These are phyloP conservation scores for Ophiocytium majus DNA, from an alignment of 352 stramenopile genomes.

Conservation along the genomic window DNA sequence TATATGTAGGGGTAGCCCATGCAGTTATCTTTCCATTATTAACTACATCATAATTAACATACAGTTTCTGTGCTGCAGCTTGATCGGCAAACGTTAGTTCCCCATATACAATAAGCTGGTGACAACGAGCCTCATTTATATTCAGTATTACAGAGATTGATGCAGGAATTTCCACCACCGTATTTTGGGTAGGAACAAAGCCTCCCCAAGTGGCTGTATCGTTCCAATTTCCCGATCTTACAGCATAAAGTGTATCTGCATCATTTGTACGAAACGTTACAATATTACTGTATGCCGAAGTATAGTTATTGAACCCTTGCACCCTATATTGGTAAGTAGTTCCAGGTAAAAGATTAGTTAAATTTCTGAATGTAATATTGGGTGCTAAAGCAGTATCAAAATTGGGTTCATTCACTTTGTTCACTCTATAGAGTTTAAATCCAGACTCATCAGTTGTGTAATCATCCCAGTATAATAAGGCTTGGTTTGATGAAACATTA, in stretches of 20 bases:
- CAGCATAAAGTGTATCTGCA: constrained; percentile 20
- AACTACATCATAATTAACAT: constrained; percentile 23
- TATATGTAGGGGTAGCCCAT: constrained; percentile 19
- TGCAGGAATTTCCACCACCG: constrained; percentile 18
- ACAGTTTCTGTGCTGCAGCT: constrained; percentile 19
- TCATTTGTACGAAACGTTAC: constrained; percentile 21
- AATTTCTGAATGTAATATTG: constrained; percentile 23
- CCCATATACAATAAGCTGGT: constrained; percentile 20
- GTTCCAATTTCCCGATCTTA: constrained; percentile 20
- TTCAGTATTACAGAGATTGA: constrained; percentile 22
- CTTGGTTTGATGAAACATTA: constrained; percentile 22
- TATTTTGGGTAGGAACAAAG: constrained; percentile 21
- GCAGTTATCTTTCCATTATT: constrained; percentile 22
- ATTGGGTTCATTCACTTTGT: constrained; percentile 21
- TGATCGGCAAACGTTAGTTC: constrained; percentile 19
- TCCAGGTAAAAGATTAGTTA: constrained; percentile 22
- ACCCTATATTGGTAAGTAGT: constrained; percentile 21
- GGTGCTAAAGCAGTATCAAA: constrained; percentile 20
- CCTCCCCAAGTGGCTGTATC: constrained; percentile 17
- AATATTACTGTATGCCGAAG: constrained; percentile 21
- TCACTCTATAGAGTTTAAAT: constrained; percentile 22
- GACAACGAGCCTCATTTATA: constrained; percentile 20
- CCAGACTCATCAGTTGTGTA: constrained; percentile 19
- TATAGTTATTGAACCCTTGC: constrained; percentile 21
- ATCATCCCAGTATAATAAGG: constrained; percentile 21